These are phyloP conservation scores for Rhynchospora pubera DNA, from an alignment of 176 grass and related monocot species.

Conservation along the genomic window DNA sequence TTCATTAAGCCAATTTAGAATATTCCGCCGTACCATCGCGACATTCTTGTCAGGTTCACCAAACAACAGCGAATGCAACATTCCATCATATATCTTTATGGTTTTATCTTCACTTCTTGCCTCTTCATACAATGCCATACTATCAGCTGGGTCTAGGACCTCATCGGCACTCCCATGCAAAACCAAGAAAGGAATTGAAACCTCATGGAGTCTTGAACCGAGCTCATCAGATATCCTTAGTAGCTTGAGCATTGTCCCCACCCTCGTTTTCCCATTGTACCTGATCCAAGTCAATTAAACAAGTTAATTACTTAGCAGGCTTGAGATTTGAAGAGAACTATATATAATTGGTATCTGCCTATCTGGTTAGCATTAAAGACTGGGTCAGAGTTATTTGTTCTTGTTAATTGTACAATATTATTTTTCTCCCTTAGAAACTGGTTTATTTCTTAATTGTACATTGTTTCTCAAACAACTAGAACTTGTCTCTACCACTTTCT, in stretches of 20 bases:
- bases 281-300: background rate
- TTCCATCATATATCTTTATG: constrained; percentile 88
- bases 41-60: constrained; percentile 79
- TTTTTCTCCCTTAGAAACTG: background rate
- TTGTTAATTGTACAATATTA: background rate
- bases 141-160: constrained; percentile 75
- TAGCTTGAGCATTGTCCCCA: constrained; percentile 78
- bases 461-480: background rate
- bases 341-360: background rate
- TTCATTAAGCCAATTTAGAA: constrained; percentile 70
- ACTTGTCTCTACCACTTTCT: no score
- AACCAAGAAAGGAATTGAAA: constrained; percentile 86
- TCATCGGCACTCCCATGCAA: constrained; percentile 88
- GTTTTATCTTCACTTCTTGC: constrained; percentile 75
- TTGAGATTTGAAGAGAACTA: background rate
- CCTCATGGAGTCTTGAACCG: constrained; percentile 39
- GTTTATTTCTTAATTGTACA: background rate
- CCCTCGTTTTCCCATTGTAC: constrained; percentile 54
- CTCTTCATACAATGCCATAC: constrained; percentile 54
- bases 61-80: constrained; percentile 88
- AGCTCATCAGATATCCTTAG: constrained; percentile 68
- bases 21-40: constrained; percentile 52
- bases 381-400: background rate
- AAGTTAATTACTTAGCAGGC: background rate
- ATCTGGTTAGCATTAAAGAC: background rate